These are phyloP conservation scores for Picocystis sp. DNA, from an alignment of 163 green algal genomes.

Conservation along the genomic window DNA sequence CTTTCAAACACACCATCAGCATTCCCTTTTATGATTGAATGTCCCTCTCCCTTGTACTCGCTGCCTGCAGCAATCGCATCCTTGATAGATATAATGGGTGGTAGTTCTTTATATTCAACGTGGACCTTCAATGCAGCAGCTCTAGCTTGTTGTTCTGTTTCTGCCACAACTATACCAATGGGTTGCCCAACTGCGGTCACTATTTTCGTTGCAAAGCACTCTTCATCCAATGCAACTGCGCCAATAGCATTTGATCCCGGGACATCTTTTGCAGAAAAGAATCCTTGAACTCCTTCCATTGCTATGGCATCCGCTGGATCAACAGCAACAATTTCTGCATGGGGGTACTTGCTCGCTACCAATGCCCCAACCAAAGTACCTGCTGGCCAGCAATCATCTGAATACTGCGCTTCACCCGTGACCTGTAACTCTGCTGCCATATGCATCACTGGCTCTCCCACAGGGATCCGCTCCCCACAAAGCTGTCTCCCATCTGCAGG, in stretches of 20 bases:
- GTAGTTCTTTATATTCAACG: constrained; percentile 76
- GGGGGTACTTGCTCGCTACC: constrained; percentile 52
- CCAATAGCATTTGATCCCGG: constrained; percentile 68
- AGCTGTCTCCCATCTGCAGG: constrained; percentile 20
- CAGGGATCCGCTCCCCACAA: constrained; percentile 23
- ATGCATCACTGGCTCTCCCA: constrained; percentile 58
- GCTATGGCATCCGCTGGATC: constrained; percentile 35
- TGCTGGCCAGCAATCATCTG: constrained; percentile 66
- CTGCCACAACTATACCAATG: constrained; percentile 75
- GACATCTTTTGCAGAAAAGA: constrained; percentile 52
- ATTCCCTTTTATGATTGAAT: constrained; percentile 44
- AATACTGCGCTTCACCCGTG: constrained; percentile 75
- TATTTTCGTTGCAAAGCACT: constrained; percentile 54
- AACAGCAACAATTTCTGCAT: constrained; percentile 47
- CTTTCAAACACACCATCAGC: constrained; percentile 39
- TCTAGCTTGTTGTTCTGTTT: constrained; percentile 46
- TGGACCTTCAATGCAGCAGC: constrained; percentile 45
- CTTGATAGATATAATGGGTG: constrained; percentile 62
- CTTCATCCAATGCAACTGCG: constrained; percentile 63
- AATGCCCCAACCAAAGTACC: constrained; percentile 54
- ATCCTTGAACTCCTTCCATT: constrained; percentile 54
- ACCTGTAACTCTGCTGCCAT: constrained; percentile 67
- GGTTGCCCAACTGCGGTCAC: constrained; percentile 60
- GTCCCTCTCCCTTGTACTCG: constrained; percentile 30
- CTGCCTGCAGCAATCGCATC: constrained; percentile 51